Evolutionary conservation across 352 stramenopile species (phyloP).

Genomic region (Phytophthora nicotianae): DNA sequence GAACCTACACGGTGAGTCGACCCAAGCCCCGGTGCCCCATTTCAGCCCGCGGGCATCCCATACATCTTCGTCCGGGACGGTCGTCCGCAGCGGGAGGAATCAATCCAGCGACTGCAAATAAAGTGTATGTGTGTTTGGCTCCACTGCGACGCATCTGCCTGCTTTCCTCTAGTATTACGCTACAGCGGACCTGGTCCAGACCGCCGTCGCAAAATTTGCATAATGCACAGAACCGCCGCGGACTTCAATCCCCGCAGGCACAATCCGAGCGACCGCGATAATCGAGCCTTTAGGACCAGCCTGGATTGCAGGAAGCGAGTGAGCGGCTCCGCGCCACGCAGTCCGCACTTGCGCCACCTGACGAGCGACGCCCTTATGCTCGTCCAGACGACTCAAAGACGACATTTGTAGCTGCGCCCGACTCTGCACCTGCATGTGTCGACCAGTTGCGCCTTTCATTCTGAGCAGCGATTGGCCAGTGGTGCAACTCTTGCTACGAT

Average conservation of each 20-base stretch:
- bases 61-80: not conserved
- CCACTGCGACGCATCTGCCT: conserved; percentile 15
- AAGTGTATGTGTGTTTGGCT: conserved; percentile 12
- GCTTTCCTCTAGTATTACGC: conserved; percentile 7
- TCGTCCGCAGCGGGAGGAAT: conserved; percentile 12
- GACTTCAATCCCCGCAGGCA: not conserved
- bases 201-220: conserved; percentile 15
- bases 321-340: conserved; percentile 18
- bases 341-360: conserved; percentile 25
- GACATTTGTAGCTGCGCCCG: conserved; percentile 9
- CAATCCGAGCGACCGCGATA: conserved; percentile 1
- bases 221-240: conserved; percentile 3
- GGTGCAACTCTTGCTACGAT: not conserved
- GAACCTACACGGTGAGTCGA: not conserved
- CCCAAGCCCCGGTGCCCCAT: not conserved
- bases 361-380: conserved; percentile 23
- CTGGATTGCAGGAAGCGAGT: conserved; percentile 5
- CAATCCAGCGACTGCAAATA: conserved; percentile 9
- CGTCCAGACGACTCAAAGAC: conserved; percentile 1
- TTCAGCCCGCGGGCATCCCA: not conserved
- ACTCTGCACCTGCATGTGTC: conserved; percentile 15
- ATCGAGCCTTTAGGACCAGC: not conserved
- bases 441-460: conserved; percentile 24
- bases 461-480: conserved; percentile 12
- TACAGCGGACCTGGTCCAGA: conserved; percentile 13